Conservation (phyloP, 495 filamentous ascomycete species). For the Trichoderma virens region DNA sequence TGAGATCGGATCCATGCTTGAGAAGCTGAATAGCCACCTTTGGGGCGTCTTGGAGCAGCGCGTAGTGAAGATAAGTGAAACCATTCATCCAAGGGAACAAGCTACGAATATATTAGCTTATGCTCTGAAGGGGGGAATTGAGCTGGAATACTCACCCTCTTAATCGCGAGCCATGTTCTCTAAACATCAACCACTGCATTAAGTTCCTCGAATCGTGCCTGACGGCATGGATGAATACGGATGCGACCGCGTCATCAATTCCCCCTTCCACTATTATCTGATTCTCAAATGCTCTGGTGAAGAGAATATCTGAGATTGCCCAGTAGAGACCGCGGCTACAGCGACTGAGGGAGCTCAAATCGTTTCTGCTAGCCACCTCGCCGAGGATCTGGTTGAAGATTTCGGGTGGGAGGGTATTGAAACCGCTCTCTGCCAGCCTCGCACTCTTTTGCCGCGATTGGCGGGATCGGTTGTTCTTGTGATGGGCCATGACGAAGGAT, state of each 20-base stretch:
- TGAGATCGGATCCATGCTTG: not conserved
- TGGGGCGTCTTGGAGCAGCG: not conserved
- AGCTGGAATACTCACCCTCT: not conserved
- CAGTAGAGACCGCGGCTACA: not conserved
- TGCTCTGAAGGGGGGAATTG: no score
- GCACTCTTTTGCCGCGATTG: no score
- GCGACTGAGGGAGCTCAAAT: not conserved
- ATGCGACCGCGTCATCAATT: not conserved
- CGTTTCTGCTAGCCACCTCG: not conserved
- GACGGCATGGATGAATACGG: not conserved
- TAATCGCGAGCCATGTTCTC: not conserved
- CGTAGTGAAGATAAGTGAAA: not conserved
- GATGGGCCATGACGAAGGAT: no score
- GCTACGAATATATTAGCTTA: not conserved
- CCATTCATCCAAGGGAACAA: not conserved
- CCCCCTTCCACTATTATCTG: not conserved
- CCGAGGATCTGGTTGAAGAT: not conserved
- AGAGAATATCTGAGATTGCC: not conserved
- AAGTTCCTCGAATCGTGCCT: not conserved
- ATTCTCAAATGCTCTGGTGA: not conserved
- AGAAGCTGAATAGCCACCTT: not conserved
- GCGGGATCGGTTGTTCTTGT: no score
- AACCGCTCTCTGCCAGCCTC: not conserved
- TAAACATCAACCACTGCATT: not conserved
- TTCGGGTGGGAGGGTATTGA: not conserved